A percentile compares a stretch with the other conserved stretches of the same genome.
Conservation (phyloP, 192 early-diverging fungal species). For the Entrophospora sp. region DNA sequence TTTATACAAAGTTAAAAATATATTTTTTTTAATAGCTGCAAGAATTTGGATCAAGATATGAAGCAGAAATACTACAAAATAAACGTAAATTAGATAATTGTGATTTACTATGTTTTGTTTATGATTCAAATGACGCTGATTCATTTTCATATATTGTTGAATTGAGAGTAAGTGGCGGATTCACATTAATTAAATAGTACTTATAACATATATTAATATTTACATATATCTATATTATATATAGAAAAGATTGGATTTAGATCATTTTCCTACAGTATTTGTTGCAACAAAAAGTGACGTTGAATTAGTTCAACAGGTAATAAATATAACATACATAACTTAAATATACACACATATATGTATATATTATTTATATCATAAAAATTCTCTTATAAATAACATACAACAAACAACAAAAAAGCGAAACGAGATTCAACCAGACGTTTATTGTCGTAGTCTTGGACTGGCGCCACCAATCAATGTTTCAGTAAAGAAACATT, state of each 20-base stretch:
- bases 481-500: constrained; percentile 78
- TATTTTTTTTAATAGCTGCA: constrained; percentile 54
- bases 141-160: constrained; percentile 90
- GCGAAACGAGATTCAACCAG: constrained; percentile 79
- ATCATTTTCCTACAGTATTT: constrained; percentile 79
- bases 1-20: not conserved
- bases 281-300: constrained; percentile 93
- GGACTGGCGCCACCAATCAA: constrained; percentile 82
- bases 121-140: constrained; percentile 86
- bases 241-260: constrained; percentile 75
- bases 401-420: not conserved
- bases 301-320: constrained; percentile 73
- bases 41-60: constrained; percentile 80
- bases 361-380: not conserved
- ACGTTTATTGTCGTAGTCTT: constrained; percentile 84
- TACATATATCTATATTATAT: not conserved
- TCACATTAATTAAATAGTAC: not conserved
- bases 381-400: not conserved
- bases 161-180: constrained; percentile 62
- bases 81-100: constrained; percentile 77
- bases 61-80: constrained; percentile 85
- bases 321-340: not conserved
- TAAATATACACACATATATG: not conserved
- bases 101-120: constrained; percentile 91
- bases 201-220: not conserved